A percentile compares a stretch with the other conserved stretches of the same genome.
Conservation (phyloP, 2,329 filamentous ascomycete species). For the Cytospora paraplurivora region DNA sequence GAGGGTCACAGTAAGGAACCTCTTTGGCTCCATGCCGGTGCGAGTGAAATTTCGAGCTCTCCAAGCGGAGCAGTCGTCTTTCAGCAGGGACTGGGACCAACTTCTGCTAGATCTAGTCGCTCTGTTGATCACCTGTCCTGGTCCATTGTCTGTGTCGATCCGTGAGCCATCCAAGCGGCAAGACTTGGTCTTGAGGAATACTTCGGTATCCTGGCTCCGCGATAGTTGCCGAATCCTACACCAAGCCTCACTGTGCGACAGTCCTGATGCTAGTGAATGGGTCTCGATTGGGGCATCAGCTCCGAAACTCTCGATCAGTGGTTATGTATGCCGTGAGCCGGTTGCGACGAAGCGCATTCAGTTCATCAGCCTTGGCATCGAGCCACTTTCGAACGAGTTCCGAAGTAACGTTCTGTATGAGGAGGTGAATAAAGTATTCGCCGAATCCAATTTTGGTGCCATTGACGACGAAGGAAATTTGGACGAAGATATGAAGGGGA, state of each 20-base stretch:
- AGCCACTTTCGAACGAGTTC: constrained; percentile 59
- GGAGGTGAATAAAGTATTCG: constrained; percentile 76
- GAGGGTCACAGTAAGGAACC: constrained; percentile 70
- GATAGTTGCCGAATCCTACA: constrained; percentile 51
- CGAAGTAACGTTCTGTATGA: constrained; percentile 71
- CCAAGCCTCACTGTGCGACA: constrained; percentile 66
- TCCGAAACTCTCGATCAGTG: constrained; percentile 62
- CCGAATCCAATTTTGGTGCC: constrained; percentile 73
- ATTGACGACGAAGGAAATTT: constrained; percentile 49
- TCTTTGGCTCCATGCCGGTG: constrained; percentile 91
- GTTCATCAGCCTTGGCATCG: constrained; percentile 78
- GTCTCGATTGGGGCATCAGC: constrained; percentile 69
- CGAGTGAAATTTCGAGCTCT: constrained; percentile 77
- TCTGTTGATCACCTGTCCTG: constrained; percentile 71
- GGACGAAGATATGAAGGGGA: constrained; percentile 39
- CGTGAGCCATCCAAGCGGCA: constrained; percentile 50
- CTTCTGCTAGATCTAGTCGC: constrained; percentile 62
- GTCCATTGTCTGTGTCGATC: constrained; percentile 57
- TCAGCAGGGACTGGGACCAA: constrained; percentile 66
- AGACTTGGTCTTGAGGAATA: constrained; percentile 40
- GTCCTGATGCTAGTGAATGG: constrained; percentile 61
- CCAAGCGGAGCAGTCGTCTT: constrained; percentile 50
- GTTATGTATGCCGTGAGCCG: constrained; percentile 71
- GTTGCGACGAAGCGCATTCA: constrained; percentile 73
- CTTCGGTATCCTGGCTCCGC: constrained; percentile 7